Evolutionary conservation across 306 rosid genomes (phyloP).

Genomic region (Trichosanthes truncata): DNA sequence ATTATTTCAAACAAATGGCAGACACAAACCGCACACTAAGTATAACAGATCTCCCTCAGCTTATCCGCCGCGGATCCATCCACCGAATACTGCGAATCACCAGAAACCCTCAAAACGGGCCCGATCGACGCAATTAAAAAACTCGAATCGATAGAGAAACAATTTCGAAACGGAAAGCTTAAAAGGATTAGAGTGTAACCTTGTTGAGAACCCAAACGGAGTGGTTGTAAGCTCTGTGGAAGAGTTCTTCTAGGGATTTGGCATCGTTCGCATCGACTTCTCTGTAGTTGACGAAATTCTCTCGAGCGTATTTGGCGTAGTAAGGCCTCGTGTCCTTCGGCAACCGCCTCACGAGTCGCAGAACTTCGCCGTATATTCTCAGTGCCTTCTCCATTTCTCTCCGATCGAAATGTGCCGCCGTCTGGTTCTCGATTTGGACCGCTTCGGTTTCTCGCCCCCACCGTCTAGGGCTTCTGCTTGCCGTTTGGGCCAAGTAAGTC

Average conservation of each 20-base stretch:
- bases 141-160: not conserved
- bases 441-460: not conserved
- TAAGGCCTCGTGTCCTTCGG: slow-evolving; percentile 47
- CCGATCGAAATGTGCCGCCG: not conserved
- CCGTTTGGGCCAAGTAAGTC: not conserved
- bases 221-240: slow-evolving; percentile 45
- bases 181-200: slow-evolving; percentile 20
- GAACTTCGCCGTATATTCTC: slow-evolving; percentile 59
- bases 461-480: not conserved
- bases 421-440: not conserved
- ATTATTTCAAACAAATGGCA: slow-evolving; percentile 34
- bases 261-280: slow-evolving; percentile 30
- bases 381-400: slow-evolving; percentile 51
- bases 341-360: slow-evolving; percentile 45
- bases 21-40: slow-evolving; percentile 11
- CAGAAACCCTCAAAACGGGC: not conserved
- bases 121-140: not conserved
- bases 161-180: not conserved
- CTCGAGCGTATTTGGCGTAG: slow-evolving; percentile 56
- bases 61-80: slow-evolving; percentile 60
- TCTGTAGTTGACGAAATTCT: slow-evolving; percentile 58
- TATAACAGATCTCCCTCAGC: slow-evolving; percentile 38
- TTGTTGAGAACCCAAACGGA: slow-evolving; percentile 77
- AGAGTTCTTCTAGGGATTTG: slow-evolving; percentile 31
- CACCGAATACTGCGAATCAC: slow-evolving; percentile 46